phyloP scores from a whole-genome alignment of 2,329 filamentous ascomycete genomes.

The Clonostachys rosea region DNA sequence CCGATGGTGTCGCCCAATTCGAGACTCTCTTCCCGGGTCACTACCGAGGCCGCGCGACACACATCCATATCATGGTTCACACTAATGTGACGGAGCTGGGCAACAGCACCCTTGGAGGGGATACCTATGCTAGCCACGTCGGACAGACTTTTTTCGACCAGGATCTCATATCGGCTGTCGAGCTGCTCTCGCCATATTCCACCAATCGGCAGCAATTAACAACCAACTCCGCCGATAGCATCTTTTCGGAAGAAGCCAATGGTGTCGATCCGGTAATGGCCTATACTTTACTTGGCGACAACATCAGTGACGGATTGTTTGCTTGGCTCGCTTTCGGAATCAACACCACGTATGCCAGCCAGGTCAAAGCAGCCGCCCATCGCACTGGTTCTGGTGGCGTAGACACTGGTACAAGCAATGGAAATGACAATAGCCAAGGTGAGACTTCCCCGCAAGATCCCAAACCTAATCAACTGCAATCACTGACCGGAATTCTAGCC shows the following conservation, averaged over 20 bases:
- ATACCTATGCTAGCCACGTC: conserved; percentile 46
- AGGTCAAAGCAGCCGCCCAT: conserved; percentile 19
- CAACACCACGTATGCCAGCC: conserved; percentile 19
- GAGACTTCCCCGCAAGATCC: too few species aligned
- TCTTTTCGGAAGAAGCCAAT: conserved; percentile 37
- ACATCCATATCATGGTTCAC: conserved; percentile 39
- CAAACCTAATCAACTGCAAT: too few species aligned
- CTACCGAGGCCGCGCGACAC: conserved; percentile 37
- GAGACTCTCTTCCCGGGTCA: conserved; percentile 37
- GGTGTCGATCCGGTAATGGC: conserved; percentile 53
- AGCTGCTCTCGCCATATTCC: conserved; percentile 39
- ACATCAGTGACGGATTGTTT: conserved; percentile 44
- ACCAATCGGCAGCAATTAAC: conserved; percentile 40
- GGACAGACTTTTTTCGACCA: conserved; percentile 64
- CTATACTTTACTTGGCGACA: conserved; percentile 52
- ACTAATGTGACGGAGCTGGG: conserved; percentile 21
- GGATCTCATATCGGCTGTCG: conserved; percentile 45
- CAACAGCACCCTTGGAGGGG: conserved; percentile 25
- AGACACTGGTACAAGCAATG: too few species aligned
- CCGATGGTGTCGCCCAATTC: conserved; percentile 35
- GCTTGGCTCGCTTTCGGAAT: conserved; percentile 51
- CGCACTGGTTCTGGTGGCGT: not conserved
- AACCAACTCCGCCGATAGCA: conserved; percentile 43
- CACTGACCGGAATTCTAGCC: not conserved
- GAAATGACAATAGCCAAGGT: too few species aligned